Conservation (phyloP, 495 filamentous ascomycete species). For the Talaromyces stipitatus region DNA sequence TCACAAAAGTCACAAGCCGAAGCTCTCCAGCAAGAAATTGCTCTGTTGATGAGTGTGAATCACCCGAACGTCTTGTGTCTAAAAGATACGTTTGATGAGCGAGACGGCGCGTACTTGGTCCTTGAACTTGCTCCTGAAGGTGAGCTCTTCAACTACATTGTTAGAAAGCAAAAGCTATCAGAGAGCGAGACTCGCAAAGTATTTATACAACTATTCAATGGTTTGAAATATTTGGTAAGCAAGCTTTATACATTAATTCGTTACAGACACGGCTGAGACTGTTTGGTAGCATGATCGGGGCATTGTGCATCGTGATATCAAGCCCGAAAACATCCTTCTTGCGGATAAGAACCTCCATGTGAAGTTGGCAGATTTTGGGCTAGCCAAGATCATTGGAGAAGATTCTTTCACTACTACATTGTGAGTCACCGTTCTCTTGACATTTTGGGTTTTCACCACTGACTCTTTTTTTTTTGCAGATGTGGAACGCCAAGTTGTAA, state of each 20-base stretch:
- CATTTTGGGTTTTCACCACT: not conserved
- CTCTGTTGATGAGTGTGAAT: conserved; percentile 89
- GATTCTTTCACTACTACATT: conserved; percentile 97
- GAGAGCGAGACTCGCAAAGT: conserved; percentile 79
- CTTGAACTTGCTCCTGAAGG: conserved; percentile 87
- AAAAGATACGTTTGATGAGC: conserved; percentile 92
- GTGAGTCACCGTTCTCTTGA: conserved; percentile 28
- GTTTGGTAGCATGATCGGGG: conserved; percentile 81
- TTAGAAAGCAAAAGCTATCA: conserved; percentile 76
- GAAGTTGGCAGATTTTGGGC: conserved; percentile 94
- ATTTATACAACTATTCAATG: conserved; percentile 88
- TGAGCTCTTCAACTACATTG: conserved; percentile 91
- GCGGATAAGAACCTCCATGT: conserved; percentile 74
- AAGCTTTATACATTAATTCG: not conserved
- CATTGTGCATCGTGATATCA: conserved; percentile 97
- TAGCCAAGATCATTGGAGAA: conserved; percentile 98
- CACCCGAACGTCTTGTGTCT: conserved; percentile 94
- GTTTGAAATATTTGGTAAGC: conserved; percentile 85
- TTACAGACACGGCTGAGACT: conserved; percentile 17
- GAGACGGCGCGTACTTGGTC: conserved; percentile 83
- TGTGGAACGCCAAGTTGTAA: conserved; percentile 90
- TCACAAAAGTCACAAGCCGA: conserved; percentile 78
- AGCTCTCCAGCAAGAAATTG: conserved; percentile 89
- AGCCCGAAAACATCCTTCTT: conserved; percentile 95
- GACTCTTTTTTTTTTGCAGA: conserved; percentile 23